phyloP scores from a whole-genome alignment of 2,329 filamentous ascomycete species.

The Colletotrichum camelliae region DNA sequence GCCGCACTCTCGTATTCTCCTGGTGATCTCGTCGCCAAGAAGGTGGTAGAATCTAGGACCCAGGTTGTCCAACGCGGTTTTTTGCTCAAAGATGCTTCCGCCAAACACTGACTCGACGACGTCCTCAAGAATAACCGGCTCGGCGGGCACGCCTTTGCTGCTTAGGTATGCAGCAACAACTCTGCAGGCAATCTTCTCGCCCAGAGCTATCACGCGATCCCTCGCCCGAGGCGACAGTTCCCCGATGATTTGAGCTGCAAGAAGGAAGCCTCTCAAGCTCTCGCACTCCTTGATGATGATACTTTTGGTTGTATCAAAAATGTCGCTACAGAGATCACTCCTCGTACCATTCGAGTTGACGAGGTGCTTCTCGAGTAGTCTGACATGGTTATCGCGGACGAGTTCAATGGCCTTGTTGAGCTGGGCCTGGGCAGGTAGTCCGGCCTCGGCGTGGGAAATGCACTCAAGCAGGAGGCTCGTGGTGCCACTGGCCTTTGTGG shows the following conservation, averaged over 20 bases:
- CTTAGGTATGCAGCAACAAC: conserved; percentile 88
- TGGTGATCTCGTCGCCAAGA: conserved; percentile 63
- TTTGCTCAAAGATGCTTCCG: conserved; percentile 79
- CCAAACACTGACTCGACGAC: conserved; percentile 90
- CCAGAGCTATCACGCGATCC: conserved; percentile 90
- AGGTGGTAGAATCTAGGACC: conserved; percentile 73
- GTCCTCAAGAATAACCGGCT: conserved; percentile 40
- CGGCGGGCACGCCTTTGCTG: conserved; percentile 60
- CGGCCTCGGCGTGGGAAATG: conserved; percentile 13
- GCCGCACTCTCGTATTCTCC: conserved; percentile 68
- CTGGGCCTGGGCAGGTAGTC: conserved; percentile 44
- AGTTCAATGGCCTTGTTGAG: conserved; percentile 13
- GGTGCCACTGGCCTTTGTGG: conserved; percentile 91
- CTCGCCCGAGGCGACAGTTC: conserved; percentile 80
- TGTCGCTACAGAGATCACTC: conserved; percentile 81
- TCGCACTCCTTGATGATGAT: conserved; percentile 76
- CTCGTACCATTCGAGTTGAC: conserved; percentile 77
- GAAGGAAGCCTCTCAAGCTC: conserved; percentile 75
- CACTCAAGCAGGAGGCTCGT: conserved; percentile 75
- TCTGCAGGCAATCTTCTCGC: conserved; percentile 92
- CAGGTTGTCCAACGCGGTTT: conserved; percentile 62
- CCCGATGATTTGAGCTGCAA: conserved; percentile 68
- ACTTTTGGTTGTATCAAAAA: conserved; percentile 72
- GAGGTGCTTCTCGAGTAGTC: conserved; percentile 44
- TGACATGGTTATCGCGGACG: conserved; percentile 1